Evolutionary conservation across 2,329 filamentous ascomycete species (phyloP).

Genomic region (Aspergillus japonicus): DNA sequence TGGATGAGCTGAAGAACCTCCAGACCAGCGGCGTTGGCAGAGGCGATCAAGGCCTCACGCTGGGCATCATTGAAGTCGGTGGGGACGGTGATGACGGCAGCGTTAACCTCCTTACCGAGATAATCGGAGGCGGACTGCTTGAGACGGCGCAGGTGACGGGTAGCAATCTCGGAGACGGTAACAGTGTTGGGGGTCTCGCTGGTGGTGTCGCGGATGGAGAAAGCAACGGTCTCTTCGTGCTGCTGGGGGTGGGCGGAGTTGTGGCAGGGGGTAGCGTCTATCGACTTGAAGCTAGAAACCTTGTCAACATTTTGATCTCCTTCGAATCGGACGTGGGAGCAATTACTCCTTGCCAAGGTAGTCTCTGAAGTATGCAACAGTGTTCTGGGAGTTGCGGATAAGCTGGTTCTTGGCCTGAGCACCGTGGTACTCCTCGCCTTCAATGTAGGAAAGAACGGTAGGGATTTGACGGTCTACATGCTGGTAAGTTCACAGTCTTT

Average conservation of each 20-base stretch:
- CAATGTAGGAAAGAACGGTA: constrained; percentile 87
- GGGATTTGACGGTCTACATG: constrained; percentile 88
- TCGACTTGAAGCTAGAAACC: constrained; percentile 73
- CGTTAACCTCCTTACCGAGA: constrained; percentile 87
- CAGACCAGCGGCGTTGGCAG: constrained; percentile 76
- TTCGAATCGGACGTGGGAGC: neutral
- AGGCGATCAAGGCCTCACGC: constrained; percentile 72
- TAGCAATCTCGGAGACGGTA: constrained; percentile 75
- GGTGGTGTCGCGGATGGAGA: constrained; percentile 76
- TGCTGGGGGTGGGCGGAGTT: constrained; percentile 87
- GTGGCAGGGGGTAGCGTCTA: constrained; percentile 94
- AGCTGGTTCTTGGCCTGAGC: constrained; percentile 93
- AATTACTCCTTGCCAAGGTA: constrained; percentile 86
- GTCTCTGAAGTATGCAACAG: constrained; percentile 92
- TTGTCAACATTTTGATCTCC: constrained; percentile 13
- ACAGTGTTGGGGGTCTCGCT: constrained; percentile 66
- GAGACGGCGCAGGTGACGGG: constrained; percentile 79
- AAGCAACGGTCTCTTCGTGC: constrained; percentile 68
- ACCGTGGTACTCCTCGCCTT: constrained; percentile 95
- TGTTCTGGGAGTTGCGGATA: constrained; percentile 88
- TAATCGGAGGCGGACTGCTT: constrained; percentile 84
- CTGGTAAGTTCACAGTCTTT: constrained; percentile 18
- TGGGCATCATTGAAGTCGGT: constrained; percentile 91
- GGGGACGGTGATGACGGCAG: constrained; percentile 90
- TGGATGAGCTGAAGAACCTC: constrained; percentile 91